Base-by-base conservation (phyloP, 805 yeast species). In the Starmera dryadoides region DNA sequence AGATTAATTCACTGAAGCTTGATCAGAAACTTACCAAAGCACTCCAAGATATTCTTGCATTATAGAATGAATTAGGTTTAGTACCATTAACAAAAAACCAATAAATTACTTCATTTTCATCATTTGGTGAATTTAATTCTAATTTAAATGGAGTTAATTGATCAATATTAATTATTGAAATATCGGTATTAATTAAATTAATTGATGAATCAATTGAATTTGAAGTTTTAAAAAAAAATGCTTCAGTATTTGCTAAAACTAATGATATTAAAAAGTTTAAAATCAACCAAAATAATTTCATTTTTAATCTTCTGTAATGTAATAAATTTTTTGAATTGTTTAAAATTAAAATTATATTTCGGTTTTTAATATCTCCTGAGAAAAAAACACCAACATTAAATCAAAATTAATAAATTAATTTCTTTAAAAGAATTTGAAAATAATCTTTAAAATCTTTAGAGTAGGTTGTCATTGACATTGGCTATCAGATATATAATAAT, bases 1-100 rank as follows among this genome's bases (percentile, higher is more conserved):
- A 30, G 7, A 8, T 8, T 5, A 8, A 32, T 9, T 16, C 32
- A 30, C 15, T 16, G 25, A 19, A 12, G 10, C 4, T 12, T 6
- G 19, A 12, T 9, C 4, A 6, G 7, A 11, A 3, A 21, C 38
- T 28, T 17, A 35, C 25, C 28, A 50, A 40, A 6, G 57, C 42
- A 35, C 51, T 49, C 55, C 55, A 52, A 2, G 53, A 45, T n/a
- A 48, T 39, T 31, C 50, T 40, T 1, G 44, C 49, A 35, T 46
- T 45, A 38, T 47, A 44, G n/a, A 38, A 32, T 2, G 12, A 12
- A 3, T 18, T 20, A 6, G 35, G 35, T 12, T 21, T 33, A 14
- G 38, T 12, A 10, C 40, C 47, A 6, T 37, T 34, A 9, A 48
- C 5, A 4, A 39, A 2, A 19, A 40, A 35, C 40, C 36, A 41